Base-by-base conservation (phyloP, 495 filamentous ascomycete genomes). In the Saxophila tyrrhenica region DNA sequence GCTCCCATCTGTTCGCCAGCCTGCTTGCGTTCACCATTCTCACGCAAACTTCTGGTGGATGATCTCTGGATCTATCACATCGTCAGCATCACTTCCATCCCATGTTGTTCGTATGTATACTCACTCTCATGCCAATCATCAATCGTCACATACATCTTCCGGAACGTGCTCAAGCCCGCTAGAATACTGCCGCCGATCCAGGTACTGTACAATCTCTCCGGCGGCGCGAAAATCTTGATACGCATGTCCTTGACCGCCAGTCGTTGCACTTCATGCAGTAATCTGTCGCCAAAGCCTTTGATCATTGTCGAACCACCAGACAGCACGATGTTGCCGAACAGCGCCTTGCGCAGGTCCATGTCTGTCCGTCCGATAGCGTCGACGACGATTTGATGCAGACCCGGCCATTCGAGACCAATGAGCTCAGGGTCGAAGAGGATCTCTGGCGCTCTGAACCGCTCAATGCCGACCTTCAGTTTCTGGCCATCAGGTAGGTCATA, bases 121-220 rank as follows among this genome's bases (percentile, higher is more conserved):
- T 54, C 25, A 62, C 59, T 91, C 75, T 99, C 92, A 64, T 99
- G 94, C 90, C 91, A 99, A 72, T 97, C 92, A 62, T 96, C 94
- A 63, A 91, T 87, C 63, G 86, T 94, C 59, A 97, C 91, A 88
- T 90, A 96, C 94, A 99, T 97, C 92, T 97, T 98, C 74, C 89
- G 83, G 71, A 99, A 99, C 24, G 92, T 97, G 72, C 91, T 97
- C 67, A 99, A 68, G 0, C 94, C 94, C 32, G 94, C 92, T 53
- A 99, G 73, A 73, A 99, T 99, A 64, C 92, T 95, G 24, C 92
- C 92, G 61, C 92, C 92, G 64, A 96, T 97, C 92, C 92, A 99
- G 23, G 87, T 96, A 54, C 86, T 95, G 71, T 97, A 99, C 69
- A 96, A 95, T 53, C 92, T 79, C 73, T 99, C 92, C 1, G 94